phyloP scores from a whole-genome alignment of 768 basidiomycete genomes.

The Phylloporus sp. region DNA sequence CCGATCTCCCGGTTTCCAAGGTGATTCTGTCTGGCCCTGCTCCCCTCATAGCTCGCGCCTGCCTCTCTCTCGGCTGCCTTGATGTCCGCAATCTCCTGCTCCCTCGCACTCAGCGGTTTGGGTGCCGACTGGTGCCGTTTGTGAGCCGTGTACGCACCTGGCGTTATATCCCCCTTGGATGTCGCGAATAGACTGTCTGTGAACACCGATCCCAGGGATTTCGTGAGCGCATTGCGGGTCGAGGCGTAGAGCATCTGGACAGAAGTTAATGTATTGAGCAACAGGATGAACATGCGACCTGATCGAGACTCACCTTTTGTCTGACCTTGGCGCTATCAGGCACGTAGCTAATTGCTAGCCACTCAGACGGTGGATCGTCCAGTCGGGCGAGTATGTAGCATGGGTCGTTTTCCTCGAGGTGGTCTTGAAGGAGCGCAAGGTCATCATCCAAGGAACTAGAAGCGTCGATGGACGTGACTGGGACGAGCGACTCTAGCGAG shows the following conservation, averaged over 20 bases:
- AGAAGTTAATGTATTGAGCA: background rate
- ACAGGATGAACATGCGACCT: background rate
- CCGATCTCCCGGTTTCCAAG: conserved; percentile 55
- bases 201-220: conserved; percentile 73
- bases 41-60: conserved; percentile 54
- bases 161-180: conserved; percentile 59
- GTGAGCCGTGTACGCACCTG: conserved; percentile 72
- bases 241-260: conserved; percentile 86
- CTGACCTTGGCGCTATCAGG: conserved; percentile 78
- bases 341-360: conserved; percentile 77
- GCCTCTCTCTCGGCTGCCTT: conserved; percentile 69
- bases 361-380: conserved; percentile 57
- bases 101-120: conserved; percentile 76
- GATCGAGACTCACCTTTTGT: conserved; percentile 57
- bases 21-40: conserved; percentile 50
- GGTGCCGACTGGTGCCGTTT: conserved; percentile 68
- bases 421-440: conserved; percentile 50
- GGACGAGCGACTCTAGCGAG: conserved; percentile 61
- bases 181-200: conserved; percentile 78
- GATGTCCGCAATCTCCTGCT: conserved; percentile 78
- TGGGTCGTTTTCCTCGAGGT: conserved; percentile 59
- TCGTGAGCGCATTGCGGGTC: conserved; percentile 64
- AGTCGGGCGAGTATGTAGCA: conserved; percentile 73
- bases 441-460: conserved; percentile 58
- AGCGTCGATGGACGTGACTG: conserved; percentile 47